Evolutionary conservation across 2,329 filamentous ascomycete species (phyloP), one percentile per base, ranked within the genome.

Genomic region (Penicillium sp.): DNA sequence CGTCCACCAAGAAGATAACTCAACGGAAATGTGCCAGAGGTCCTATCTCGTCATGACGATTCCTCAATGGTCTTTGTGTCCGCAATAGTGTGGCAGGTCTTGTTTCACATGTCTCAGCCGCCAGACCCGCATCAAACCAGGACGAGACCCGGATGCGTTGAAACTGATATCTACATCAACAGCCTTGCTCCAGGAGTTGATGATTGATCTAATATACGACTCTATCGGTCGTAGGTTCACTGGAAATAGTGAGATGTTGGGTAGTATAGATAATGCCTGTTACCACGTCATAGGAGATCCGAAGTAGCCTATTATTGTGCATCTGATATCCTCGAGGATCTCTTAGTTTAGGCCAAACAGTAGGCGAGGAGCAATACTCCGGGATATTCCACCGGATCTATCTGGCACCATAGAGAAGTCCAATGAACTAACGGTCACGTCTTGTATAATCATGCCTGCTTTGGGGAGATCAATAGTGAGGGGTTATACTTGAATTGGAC

Each of bases 81-180:
- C 39, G 45, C 45, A 47, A 46, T 46, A 54, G 52, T 43, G 46
- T 52, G 49, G 43, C 46, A 53, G 38, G 35, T 28, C 33, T 39
- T 38, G 54, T 56, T 51, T 58, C 41, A 56, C 39, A 51, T 52
- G 52, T 53, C 56, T 53, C 42, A 43, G 54, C 41, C 36, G 35
- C 44, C 36, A 28, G 18, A 46, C 14, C 29, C 29, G 11, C 35
- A 40, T 45, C 25, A 14, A 18, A 43, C n/a, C 9, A 6, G 18
- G 18, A 41, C 14, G 22, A 16, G 14, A 41, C 14, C 5, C 29
- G 13, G 29, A n/a, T 8, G 38, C 13, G 3, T 39, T 22, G 18
- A 39, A 39, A 25, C 18, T 18, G 8, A 46, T 31, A 31, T 13
- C 5, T 4, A 10, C 30, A 4, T 6, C 7, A 45, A 14, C 19